Base-by-base conservation (phyloP, 2,329 filamentous ascomycete species). In the Aspergillus brasiliensis region DNA sequence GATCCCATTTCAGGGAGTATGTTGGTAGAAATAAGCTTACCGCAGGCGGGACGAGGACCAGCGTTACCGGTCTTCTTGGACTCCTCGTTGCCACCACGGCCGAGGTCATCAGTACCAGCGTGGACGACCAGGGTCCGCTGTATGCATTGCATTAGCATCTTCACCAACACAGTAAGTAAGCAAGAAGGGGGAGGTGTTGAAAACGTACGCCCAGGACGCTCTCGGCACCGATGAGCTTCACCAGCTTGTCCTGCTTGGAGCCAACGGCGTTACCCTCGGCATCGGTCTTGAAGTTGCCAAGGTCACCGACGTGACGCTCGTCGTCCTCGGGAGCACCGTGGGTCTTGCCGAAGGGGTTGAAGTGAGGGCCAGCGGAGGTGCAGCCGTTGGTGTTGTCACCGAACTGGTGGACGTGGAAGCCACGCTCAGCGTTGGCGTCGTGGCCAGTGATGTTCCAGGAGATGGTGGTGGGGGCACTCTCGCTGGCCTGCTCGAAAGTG, bases 341-440 rank as follows among this genome's bases (percentile, higher is more conserved):
- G 71, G 86, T 89, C 87, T 97, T 96, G 84, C 84, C 83, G 82
- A 90, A 86, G 70, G 95, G 95, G 89, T 99, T 99, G 90, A 97
- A 99, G 85, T 99, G 95, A 81, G 95, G 94, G 57, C 95, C 95
- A 69, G 95, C 95, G 69, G 91, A 96, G 69, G 94, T 98, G 91
- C 95, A 99, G 80, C 95, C 95, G 83, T 99, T 99, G 86, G 95
- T 98, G 87, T 98, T 98, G 87, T 98, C 95, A 79, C 95, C 95
- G 76, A 97, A 99, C 80, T 95, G 91, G 85, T 99, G 95, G 76
- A 99, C 89, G 86, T 99, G 95, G 86, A 98, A 92, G 81, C 92
- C 95, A 82, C 95, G 94, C 88, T 96, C 87, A 76, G 95, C 93
- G 80, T 96, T 97, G 82, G 94, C 75, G 77, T 98, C 93, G 82